phyloP scores from a whole-genome alignment of 2,329 filamentous ascomycete species.

The Lasiodiplodia sp. region DNA sequence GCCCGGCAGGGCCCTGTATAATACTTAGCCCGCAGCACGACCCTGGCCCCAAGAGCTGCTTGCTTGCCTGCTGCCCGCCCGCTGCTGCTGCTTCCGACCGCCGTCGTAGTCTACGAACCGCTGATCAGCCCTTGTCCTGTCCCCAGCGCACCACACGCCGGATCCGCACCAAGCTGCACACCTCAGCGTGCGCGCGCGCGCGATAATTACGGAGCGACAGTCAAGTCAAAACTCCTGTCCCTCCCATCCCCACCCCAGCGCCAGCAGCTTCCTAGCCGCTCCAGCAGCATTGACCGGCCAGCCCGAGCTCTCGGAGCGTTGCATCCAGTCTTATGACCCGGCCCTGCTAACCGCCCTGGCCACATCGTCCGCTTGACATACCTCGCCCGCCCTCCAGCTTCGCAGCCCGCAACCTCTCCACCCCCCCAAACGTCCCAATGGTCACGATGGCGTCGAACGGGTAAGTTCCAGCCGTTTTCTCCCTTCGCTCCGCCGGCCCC shows the following conservation, averaged over 20 bases:
- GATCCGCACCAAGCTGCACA: slow-evolving; percentile 21
- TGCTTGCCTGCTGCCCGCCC: slow-evolving; percentile 7
- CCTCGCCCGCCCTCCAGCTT: slow-evolving; percentile 17
- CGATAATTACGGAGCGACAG: slow-evolving; percentile 24
- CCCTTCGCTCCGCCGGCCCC: background rate
- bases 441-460: slow-evolving; percentile 54
- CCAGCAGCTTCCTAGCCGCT: slow-evolving; percentile 20
- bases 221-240: slow-evolving; percentile 24
- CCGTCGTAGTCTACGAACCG: slow-evolving; percentile 6
- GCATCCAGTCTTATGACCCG: slow-evolving; percentile 26
- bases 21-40: background rate
- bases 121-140: slow-evolving; percentile 22
- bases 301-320: slow-evolving; percentile 28
- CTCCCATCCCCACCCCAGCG: slow-evolving; percentile 21
- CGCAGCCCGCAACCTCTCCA: slow-evolving; percentile 11
- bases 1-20: background rate
- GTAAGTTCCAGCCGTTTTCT: slow-evolving; percentile 41
- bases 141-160: slow-evolving; percentile 12
- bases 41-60: slow-evolving; percentile 6
- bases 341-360: slow-evolving; percentile 28
- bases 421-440: slow-evolving; percentile 41
- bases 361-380: slow-evolving; percentile 17
- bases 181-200: slow-evolving; percentile 19
- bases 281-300: slow-evolving; percentile 26
- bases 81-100: slow-evolving; percentile 4